These are phyloP conservation scores for Coelastrella sp. DNA, from an alignment of 139 green algal genomes.

Conservation along the genomic window DNA sequence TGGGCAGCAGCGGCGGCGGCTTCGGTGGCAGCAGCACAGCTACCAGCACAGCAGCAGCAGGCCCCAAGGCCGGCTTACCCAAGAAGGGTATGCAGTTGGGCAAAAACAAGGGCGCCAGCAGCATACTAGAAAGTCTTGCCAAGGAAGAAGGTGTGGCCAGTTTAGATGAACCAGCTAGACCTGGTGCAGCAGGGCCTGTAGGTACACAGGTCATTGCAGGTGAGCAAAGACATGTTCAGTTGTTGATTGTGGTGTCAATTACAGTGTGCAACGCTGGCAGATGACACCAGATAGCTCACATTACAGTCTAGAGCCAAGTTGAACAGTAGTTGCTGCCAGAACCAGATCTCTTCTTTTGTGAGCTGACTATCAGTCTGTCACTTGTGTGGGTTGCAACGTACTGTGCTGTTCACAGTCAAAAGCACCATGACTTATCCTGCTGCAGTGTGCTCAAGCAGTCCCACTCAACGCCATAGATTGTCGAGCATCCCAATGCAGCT, in stretches of 20 bases:
- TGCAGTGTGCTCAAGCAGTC: no score
- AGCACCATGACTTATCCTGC: no score
- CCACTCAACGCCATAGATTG: no score
- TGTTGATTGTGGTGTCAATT: background rate
- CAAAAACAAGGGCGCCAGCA: slow-evolving; percentile 82
- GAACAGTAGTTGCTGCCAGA: no score
- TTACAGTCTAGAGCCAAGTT: no score
- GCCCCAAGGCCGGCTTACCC: slow-evolving; percentile 18
- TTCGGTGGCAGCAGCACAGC: slow-evolving; percentile 36
- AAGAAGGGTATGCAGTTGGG: slow-evolving; percentile 89
- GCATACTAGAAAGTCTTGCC: slow-evolving; percentile 87
- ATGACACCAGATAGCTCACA: no score
- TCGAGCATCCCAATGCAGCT: no score
- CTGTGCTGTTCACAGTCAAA: no score
- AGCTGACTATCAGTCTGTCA: no score
- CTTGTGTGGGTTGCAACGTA: no score
- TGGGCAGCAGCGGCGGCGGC: slow-evolving; percentile 46
- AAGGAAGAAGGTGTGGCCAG: slow-evolving; percentile 84
- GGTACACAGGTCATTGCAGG: slow-evolving; percentile 45
- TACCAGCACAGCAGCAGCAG: background rate
- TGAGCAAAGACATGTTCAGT: background rate
- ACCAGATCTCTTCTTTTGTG: no score
- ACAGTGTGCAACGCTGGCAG: no score
- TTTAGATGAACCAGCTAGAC: slow-evolving; percentile 57
- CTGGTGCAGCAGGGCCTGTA: background rate